phyloP scores from a whole-genome alignment of 2,329 filamentous ascomycete genomes.

The Huntiella decipiens region DNA sequence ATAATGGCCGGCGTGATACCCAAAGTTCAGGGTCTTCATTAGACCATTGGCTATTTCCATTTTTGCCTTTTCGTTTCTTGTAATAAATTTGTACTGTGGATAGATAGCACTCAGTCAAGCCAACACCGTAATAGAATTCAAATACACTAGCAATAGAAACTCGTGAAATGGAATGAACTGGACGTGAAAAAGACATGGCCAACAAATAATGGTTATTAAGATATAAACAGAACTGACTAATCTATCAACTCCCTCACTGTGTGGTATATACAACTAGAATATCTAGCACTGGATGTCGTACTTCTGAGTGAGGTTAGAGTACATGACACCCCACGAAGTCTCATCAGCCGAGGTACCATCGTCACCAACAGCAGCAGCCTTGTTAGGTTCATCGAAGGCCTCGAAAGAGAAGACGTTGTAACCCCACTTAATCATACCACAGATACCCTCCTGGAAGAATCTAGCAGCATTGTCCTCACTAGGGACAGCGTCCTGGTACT shows the following conservation, averaged over 20 bases:
- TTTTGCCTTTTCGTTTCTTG: not conserved
- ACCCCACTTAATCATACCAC: conserved; percentile 44
- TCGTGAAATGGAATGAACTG: not conserved
- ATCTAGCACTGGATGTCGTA: conserved; percentile 20
- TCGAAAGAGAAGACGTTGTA: conserved; percentile 56
- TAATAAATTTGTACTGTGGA: conserved; percentile 2
- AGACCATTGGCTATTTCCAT: not conserved
- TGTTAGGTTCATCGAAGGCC: conserved; percentile 56
- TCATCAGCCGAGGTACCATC: conserved; percentile 43
- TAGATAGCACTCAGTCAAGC: conserved; percentile 1
- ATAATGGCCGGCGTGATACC: too few relatives aligned
- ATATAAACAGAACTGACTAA: not conserved
- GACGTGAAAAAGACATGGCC: not conserved
- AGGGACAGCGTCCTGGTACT: conserved; percentile 42
- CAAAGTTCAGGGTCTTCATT: too few relatives aligned
- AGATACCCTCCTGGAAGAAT: conserved; percentile 45
- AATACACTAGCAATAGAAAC: not conserved
- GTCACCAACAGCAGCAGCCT: conserved; percentile 43
- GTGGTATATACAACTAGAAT: not conserved
- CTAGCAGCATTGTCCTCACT: conserved; percentile 36
- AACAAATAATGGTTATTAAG: not conserved
- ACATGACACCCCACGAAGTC: conserved; percentile 53
- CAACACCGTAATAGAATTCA: not conserved
- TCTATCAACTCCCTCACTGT: not conserved
- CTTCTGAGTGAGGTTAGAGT: conserved; percentile 36